phyloP scores from a whole-genome alignment of 164 flowering plant genomes.

The Nymphaea thermarum region DNA sequence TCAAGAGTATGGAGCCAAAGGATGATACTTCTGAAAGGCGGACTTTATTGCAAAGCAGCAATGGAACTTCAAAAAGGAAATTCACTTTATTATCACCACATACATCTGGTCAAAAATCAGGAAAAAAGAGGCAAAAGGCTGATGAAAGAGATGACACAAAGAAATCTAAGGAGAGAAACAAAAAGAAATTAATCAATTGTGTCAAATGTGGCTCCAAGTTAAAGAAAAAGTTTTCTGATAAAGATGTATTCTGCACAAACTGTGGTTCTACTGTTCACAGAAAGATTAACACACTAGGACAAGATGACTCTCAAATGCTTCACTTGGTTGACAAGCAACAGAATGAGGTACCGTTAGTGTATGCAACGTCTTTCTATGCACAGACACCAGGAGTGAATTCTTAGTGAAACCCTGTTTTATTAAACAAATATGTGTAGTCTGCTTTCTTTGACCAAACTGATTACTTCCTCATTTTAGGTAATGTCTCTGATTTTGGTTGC shows the following conservation, averaged over 20 bases:
- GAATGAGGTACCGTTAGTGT: conserved; percentile 32
- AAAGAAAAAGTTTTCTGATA: conserved; percentile 15
- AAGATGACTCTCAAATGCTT: conserved; percentile 22
- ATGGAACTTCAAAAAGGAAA: conserved; percentile 17
- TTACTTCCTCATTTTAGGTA: neutral
- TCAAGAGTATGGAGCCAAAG: conserved; percentile 12
- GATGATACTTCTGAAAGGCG: conserved; percentile 25
- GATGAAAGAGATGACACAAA: conserved; percentile 21
- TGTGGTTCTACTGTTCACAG: conserved; percentile 11
- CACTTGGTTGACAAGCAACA: conserved; percentile 17
- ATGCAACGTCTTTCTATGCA: neutral
- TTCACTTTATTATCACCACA: conserved; percentile 17
- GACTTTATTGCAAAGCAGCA: conserved; percentile 16
- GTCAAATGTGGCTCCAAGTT: conserved; percentile 20
- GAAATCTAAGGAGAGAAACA: conserved; percentile 39
- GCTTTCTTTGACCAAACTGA: neutral
- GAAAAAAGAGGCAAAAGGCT: conserved; percentile 38
- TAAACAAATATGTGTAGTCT: too few species aligned
- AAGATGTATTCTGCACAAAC: conserved; percentile 23
- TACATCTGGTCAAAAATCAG: conserved; percentile 17
- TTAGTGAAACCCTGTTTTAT: neutral
- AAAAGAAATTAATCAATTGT: conserved; percentile 15
- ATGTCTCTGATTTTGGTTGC: conserved; percentile 10
- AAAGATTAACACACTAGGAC: conserved; percentile 16
- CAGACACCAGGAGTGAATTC: neutral